Evolutionary conservation across 345 rosid species (phyloP), one percentile per base, ranked within the genome.

Genomic region (Combretum micranthum): DNA sequence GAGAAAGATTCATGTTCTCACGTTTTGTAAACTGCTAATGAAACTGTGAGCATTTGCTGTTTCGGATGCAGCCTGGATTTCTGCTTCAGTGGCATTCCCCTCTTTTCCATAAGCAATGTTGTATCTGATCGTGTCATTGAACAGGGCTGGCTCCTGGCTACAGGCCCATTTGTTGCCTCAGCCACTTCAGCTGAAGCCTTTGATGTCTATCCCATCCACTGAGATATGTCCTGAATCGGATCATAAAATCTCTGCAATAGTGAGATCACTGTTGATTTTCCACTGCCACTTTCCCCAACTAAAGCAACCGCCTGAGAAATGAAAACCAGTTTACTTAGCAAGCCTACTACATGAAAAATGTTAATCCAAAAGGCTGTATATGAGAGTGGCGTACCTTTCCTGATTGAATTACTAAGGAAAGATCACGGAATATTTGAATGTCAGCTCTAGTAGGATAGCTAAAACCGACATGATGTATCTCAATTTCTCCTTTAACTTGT

Each of bases 281-380:
- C 87, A 18, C 85, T 77, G 39, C 90, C 90, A 51, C 90, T 84
- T 64, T 81, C 90, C 75, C 90, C 87, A n/a, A 84, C 90, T 19
- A 84, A 69, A 1, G 87, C 87, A 56, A 84, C 80, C 57, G 83
- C 81, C 90, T 84, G 54, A 26, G 15, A 12, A 50, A 10, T 21
- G 3, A 21, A 39, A 25, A 20, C 17, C 23, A 2, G 22, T n/a
- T 12, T 17, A 19, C 0, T 53, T 4, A 15, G 50, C 43, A 19
- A 32, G 17, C 59, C 18, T 13, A 26, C 43, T 11, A 16, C 26
- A 1, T 4, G 15, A 42, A 20, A n/a, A 18, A 46, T n/a, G 49
- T 68, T 19, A 13, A 43, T 7, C 10, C 22, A 39, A 32, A 19
- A 43, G 15, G 7, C 16, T 13, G 43, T 32, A 32, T 11, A 32